These are phyloP conservation scores for Piper longum DNA, from an alignment of 164 flowering plant species.

Conservation along the genomic window DNA sequence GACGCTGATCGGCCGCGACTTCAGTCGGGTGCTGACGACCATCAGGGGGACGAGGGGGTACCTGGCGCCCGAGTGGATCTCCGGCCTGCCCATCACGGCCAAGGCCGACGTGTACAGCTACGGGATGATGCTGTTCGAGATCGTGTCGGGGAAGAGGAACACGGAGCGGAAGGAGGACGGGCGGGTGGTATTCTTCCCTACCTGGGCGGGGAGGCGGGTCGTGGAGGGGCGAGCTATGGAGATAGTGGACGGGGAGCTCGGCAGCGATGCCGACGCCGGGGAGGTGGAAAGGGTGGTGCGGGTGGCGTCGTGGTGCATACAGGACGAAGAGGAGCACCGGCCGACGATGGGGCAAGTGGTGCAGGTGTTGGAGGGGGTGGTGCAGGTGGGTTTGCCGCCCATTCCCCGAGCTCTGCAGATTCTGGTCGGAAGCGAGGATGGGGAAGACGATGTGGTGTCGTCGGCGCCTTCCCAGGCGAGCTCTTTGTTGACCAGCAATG, in stretches of 20 bases:
- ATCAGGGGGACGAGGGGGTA: constrained; percentile 32
- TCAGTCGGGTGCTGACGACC: constrained; percentile 26
- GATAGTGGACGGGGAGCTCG: constrained; percentile 16
- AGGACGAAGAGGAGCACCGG: constrained; percentile 20
- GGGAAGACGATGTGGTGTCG: too few species aligned
- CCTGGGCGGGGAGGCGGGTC: constrained; percentile 16
- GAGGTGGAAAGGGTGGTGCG: constrained; percentile 19
- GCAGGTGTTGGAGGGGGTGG: constrained; percentile 24
- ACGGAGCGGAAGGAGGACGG: constrained; percentile 9
- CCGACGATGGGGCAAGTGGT: constrained; percentile 28
- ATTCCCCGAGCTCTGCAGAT: constrained; percentile 17
- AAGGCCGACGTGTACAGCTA: constrained; percentile 35
- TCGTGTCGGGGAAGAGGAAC: constrained; percentile 25
- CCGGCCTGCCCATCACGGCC: constrained; percentile 24
- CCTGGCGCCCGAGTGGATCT: constrained; percentile 35
- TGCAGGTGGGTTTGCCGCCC: constrained; percentile 21
- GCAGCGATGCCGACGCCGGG: constrained; percentile 14
- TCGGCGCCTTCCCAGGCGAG: too few species aligned
- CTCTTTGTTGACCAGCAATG: too few species aligned
- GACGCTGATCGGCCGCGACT: constrained; percentile 26
- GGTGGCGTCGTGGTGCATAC: constrained; percentile 29
- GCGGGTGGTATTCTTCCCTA: constrained; percentile 14
- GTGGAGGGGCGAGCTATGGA: constrained; percentile 8
- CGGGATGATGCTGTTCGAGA: constrained; percentile 28
- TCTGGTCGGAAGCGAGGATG: background rate